A percentile compares a stretch with the other conserved stretches of the same genome.
These are phyloP conservation scores for Aegilops bicornis DNA, from an alignment of 176 grass and related monocot genomes.

Conservation along the genomic window DNA sequence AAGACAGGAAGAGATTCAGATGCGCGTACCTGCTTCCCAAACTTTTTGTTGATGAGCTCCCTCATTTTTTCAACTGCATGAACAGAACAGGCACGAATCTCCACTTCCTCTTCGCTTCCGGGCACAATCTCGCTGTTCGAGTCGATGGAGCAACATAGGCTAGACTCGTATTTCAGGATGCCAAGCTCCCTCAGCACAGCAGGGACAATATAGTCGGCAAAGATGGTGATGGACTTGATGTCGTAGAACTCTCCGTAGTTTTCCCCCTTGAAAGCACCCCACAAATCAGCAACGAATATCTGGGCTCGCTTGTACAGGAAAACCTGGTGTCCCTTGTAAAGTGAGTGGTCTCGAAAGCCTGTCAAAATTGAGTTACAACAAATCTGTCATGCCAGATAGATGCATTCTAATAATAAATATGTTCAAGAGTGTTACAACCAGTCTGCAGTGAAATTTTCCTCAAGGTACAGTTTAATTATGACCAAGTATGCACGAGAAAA, in stretches of 20 bases:
- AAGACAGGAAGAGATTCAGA: conserved; percentile 3
- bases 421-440: not conserved
- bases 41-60: conserved; percentile 73
- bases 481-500: not conserved
- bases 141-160: conserved; percentile 63
- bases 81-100: conserved; percentile 87
- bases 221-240: conserved; percentile 82
- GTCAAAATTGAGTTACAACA: not conserved
- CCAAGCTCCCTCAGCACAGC: conserved; percentile 82
- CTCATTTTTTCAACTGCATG: conserved; percentile 94
- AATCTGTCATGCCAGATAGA: not conserved
- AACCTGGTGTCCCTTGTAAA: conserved; percentile 91
- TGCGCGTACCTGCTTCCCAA: conserved; percentile 70
- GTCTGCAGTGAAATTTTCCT: not conserved
- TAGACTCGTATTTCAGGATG: conserved; percentile 79
- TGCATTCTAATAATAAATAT: not conserved
- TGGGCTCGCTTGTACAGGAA: conserved; percentile 98
- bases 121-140: conserved; percentile 70
- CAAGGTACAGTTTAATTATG: not conserved
- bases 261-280: conserved; percentile 89
- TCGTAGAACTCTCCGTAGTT: conserved; percentile 72
- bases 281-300: conserved; percentile 93
- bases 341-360: conserved; percentile 91
- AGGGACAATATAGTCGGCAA: conserved; percentile 88
- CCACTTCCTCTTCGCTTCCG: conserved; percentile 89